Base-by-base conservation (phyloP, 2,329 filamentous ascomycete genomes). In the Pestalotiopsis sp. region DNA sequence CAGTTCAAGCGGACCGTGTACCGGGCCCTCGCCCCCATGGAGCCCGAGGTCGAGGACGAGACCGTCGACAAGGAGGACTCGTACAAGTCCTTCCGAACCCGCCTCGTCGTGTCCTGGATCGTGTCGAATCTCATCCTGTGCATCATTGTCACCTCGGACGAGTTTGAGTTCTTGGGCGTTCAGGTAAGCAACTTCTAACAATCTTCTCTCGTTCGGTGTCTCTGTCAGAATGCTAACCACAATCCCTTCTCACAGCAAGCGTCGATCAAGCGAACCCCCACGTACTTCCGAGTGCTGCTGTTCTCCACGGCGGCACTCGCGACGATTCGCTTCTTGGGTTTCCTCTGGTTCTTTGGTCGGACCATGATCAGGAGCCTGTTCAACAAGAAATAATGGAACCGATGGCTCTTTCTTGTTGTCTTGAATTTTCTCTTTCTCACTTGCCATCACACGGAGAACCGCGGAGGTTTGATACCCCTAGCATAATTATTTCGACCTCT, bases 71-170 rank as follows among this genome's bases (percentile, higher is more conserved):
- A 98, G 64, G 95, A 99, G 76, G 96, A 99, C 80, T 97, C 94
- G 25, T 99, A 99, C 90, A 98, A 98, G 87, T 95, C 94, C 84
- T 99, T 99, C 95, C 90, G 96, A 86, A 99, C 96, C 27, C 93
- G 94, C 77, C 87, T 99, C 71, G 94, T 98, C 69, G 92, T 95
- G n/a, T 87, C 91, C 17, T 99, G 96, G 96, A 91, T 99, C 74
- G 98, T 98, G 82, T 95, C 93, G 72, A 99, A 99, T 82, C 93
- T 91, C 68, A 81, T 95, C 55, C 85, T 99, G 68, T 91, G 93
- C 41, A 91, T 98, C 68, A 87, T 91, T 74, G 97, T 99, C 75
- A 98, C 95, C 45, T 97, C 93, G 77, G 92, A 97, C 75, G 93
- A 89, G 79, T 91, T 98, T 73, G 87, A 95, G 78, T 87, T 88